These are phyloP conservation scores for Hericium coralloides DNA, from an alignment of 768 basidiomycete genomes.

Conservation along the genomic window DNA sequence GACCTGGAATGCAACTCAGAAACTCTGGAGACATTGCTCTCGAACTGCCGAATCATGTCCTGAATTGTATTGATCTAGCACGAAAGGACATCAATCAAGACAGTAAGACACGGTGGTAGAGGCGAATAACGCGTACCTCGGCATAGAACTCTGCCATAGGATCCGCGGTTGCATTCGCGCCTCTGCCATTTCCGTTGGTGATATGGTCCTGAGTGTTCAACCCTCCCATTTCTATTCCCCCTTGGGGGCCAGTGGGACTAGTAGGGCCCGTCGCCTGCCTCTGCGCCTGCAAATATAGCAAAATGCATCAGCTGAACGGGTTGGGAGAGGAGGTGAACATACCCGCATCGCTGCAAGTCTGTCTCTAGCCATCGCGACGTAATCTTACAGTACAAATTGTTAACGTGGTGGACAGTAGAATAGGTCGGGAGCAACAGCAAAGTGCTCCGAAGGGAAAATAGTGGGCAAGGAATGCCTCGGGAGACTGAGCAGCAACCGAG, in stretches of 20 bases:
- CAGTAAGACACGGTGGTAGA: background rate
- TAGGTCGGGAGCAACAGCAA: too few relatives aligned
- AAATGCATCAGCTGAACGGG: background rate
- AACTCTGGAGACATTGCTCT: constrained; percentile 59
- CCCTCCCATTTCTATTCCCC: constrained; percentile 24
- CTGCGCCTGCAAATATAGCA: constrained; percentile 18
- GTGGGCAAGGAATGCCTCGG: too few relatives aligned
- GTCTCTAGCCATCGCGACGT: background rate
- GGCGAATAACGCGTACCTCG: constrained; percentile 18
- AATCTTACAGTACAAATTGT: too few relatives aligned
- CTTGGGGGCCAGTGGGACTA: constrained; percentile 5
- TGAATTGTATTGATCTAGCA: constrained; percentile 65
- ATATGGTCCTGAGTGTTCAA: constrained; percentile 13
- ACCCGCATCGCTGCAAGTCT: constrained; percentile 13
- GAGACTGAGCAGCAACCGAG: too few relatives aligned
- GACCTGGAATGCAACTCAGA: constrained; percentile 67
- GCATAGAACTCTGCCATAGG: constrained; percentile 23
- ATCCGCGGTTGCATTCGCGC: constrained; percentile 9
- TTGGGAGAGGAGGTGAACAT: background rate
- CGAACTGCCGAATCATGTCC: constrained; percentile 59
- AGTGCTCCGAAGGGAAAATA: too few relatives aligned
- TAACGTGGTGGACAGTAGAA: too few relatives aligned
- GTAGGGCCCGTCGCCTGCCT: constrained; percentile 18
- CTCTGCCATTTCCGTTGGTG: constrained; percentile 14
- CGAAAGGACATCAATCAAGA: background rate